Evolutionary conservation across 2,329 filamentous ascomycete genomes (phyloP).

Genomic region (Fusarium oxysporum): DNA sequence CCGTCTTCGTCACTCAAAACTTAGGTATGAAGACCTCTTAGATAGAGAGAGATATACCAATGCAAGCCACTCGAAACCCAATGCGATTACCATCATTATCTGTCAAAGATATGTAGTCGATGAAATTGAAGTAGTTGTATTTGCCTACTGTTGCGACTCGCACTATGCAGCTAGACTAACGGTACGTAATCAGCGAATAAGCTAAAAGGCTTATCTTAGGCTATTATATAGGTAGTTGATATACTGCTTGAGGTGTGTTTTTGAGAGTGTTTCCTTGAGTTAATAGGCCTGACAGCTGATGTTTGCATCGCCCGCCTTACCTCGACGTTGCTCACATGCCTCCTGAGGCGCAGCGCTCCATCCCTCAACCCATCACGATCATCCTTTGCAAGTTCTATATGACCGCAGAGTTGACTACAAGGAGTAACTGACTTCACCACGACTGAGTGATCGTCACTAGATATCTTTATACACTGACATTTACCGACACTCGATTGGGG

Average conservation of each 20-base stretch:
- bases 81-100: neutral
- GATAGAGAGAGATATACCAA: neutral
- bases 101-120: neutral
- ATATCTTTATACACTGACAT: neutral
- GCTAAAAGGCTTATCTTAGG: neutral
- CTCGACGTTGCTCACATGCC: slow-evolving; percentile 30
- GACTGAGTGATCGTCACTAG: no score
- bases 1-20: neutral
- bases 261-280: neutral
- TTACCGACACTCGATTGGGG: neutral
- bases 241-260: neutral
- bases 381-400: neutral
- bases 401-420: neutral
- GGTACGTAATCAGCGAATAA: neutral
- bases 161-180: neutral
- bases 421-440: neutral
- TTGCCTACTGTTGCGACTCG: neutral
- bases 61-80: neutral
- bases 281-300: neutral
- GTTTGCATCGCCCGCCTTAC: neutral
- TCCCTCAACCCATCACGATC: neutral
- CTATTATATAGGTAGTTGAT: neutral
- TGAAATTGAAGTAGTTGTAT: neutral
- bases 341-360: slow-evolving; percentile 26
- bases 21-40: neutral